Percentiles rank a stretch among this genome's conserved stretches.
phyloP scores from a whole-genome alignment of 2,329 filamentous ascomycete species.

The Fusarium sp. region DNA sequence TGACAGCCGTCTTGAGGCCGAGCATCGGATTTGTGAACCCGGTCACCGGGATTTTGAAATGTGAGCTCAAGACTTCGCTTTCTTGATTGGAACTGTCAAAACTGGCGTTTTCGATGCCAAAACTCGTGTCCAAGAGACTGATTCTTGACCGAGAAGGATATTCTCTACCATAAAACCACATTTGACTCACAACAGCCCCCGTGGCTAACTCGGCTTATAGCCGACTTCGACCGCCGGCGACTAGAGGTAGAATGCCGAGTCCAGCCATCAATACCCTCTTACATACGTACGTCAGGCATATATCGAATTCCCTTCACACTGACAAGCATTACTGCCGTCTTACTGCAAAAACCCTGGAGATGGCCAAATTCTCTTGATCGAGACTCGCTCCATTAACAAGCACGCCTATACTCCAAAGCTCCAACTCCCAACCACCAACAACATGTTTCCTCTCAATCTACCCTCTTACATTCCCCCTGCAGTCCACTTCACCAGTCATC shows the following conservation, averaged over 20 bases:
- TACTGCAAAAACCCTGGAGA: constrained; percentile 17
- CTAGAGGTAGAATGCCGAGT: constrained; percentile 30
- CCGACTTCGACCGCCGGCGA: constrained; percentile 23
- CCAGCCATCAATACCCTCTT: constrained; percentile 26
- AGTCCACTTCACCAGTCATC: constrained; percentile 66
- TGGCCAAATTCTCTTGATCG: constrained; percentile 16
- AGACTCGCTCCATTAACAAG: constrained; percentile 34
- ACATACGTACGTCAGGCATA: constrained; percentile 1
- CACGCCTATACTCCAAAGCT: constrained; percentile 47
- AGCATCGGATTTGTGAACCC: constrained; percentile 13
- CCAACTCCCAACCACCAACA: constrained; percentile 39
- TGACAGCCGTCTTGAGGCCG: constrained; percentile 42
- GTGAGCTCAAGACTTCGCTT: background rate
- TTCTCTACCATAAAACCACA: background rate
- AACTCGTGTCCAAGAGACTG: background rate
- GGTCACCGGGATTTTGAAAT: background rate
- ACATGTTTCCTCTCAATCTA: constrained; percentile 16
- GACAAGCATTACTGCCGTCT: constrained; percentile 18
- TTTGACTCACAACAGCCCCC: background rate
- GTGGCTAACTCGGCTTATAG: background rate
- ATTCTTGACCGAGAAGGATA: background rate
- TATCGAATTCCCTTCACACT: background rate
- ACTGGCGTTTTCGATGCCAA: background rate
- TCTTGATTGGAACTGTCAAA: background rate
- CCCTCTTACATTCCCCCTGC: constrained; percentile 4